Base-by-base conservation (phyloP, 2,329 filamentous ascomycete genomes). In the Teratosphaeria zuluensis region DNA sequence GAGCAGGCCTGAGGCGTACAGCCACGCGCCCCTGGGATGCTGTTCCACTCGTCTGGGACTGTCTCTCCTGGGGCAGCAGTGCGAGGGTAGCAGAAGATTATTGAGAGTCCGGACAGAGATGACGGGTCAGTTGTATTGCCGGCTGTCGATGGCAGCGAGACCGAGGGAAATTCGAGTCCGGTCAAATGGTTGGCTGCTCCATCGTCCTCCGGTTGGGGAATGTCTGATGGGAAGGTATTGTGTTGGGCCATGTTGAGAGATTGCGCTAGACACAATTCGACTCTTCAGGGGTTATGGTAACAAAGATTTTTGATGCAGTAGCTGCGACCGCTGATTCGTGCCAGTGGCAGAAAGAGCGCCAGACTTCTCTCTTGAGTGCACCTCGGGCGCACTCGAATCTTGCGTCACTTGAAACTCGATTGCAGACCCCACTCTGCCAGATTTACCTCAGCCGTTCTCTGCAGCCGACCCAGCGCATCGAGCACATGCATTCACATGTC, bases 1-100 rank as follows among this genome's bases (percentile, higher is more conserved):
- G 71, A 72, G 64, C 76, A 77, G 14, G 75, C 74, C 67, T 76
- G 74, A 5, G 74, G 73, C 14, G 76, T 76, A 64, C 75, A 78
- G 56, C 75, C 75, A 58, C 74, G 66, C 7, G 75, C 75, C 31
- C 76, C 75, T 4, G 74, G 74, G 56, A 77, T 77, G 16, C 67
- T 61, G 63, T 77, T 74, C 75, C 74, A 77, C 12, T 69, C 66
- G 31, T 73, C 69, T 51, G 74, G 69, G n/a, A 77, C 70, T 1
- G 64, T 70, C 60, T 78, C 74, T 59, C 70, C 65, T 12, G 72
- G 74, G 1, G 69, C 74, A 35, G 68, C 73, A 48, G 72, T 75
- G 35, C 72, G 72, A 7, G 74, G 75, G 63, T 75, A 77, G 68
- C 68, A 74, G 67, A 78, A 77, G 55, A 77, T 54, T 51, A 78